phyloP scores from a whole-genome alignment of 139 green algal genomes.

The Edaphochlamys debaryana region DNA sequence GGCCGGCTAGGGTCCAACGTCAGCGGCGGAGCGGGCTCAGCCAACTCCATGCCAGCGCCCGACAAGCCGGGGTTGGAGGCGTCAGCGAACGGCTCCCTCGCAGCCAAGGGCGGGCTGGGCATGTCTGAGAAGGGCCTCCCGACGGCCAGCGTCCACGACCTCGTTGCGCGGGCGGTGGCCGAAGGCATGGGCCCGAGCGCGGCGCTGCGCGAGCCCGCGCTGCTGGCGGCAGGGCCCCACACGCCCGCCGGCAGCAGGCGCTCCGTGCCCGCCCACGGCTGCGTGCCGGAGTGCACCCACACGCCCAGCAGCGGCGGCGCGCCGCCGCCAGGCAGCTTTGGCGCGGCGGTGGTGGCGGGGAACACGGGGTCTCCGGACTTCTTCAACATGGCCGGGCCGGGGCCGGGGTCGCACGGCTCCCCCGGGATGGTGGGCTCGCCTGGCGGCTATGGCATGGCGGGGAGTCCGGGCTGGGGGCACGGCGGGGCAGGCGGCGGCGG shows the following conservation, averaged over 20 bases:
- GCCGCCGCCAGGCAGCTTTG: neutral
- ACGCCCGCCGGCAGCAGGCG: neutral
- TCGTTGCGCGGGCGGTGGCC: slow-evolving; percentile 19
- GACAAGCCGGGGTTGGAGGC: slow-evolving; percentile 3
- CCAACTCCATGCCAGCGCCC: neutral
- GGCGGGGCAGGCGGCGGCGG: no score
- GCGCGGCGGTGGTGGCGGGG: no score
- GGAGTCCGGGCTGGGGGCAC: no score
- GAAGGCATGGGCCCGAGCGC: neutral
- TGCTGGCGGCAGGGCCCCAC: slow-evolving; percentile 8
- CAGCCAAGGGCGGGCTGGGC: neutral
- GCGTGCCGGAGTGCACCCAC: slow-evolving; percentile 25
- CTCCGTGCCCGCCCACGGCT: neutral
- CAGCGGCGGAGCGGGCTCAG: neutral
- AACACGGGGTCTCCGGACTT: no score
- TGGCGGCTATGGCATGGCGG: neutral
- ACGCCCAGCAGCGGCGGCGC: neutral
- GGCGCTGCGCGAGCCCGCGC: neutral
- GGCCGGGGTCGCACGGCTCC: no score
- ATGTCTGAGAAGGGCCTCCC: neutral
- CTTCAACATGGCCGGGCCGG: no score
- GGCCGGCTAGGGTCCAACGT: neutral
- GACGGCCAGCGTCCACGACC: neutral
- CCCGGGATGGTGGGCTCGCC: no score
- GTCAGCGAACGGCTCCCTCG: neutral